Evolutionary conservation across 2,329 filamentous ascomycete species (phyloP), one percentile per base, ranked within the genome.

Genomic region (Trichothecium sympodiale): DNA sequence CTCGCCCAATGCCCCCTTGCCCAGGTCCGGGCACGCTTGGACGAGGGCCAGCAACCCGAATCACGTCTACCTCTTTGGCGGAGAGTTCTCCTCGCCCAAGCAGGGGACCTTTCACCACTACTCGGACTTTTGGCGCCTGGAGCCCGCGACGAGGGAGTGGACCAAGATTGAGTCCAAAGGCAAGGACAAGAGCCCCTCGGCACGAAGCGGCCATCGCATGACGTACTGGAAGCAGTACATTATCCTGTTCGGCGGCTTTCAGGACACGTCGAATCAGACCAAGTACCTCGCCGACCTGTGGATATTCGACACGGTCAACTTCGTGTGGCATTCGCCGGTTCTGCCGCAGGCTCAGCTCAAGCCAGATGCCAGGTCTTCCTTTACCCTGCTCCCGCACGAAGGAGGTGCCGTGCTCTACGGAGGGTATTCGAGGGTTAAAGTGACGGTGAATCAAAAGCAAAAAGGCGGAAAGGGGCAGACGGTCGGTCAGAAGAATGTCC

Each of bases 101-200:
- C 91, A 96, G 60, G 91, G 91, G 4, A 96, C 89, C 0, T 98
- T 98, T 52, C 95, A 98, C 57, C 91, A 98, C 60, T 98, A 98
- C 64, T 94, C 94, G 51, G 91, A 96, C 61, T 96, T 98, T 56
- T 98, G 91, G 89, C 73, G 82, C 34, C 71, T 96, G 30, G 88
- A 96, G 52, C 83, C 89, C 1, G 72, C 71, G 8, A 79, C 75
- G 7, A 72, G 87, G 48, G 91, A 98, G 63, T 98, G 91, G 91
- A 83, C 77, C 38, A 82, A 88, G 41, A 68, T 98, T 25, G 91
- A 98, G 56, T 71, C 69, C 48, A 75, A 74, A 63, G 83, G 83
- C 39, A 75, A 76, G 62, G 83, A 84, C 38, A 84, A 83, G 56
- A 71, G 72, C 26, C 89, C 89, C 28, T 81, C 85, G 2, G 87